A percentile compares a stretch with the other conserved stretches of the same genome.
phyloP scores from a whole-genome alignment of 441 rosid species.

The Melastoma candidum region DNA sequence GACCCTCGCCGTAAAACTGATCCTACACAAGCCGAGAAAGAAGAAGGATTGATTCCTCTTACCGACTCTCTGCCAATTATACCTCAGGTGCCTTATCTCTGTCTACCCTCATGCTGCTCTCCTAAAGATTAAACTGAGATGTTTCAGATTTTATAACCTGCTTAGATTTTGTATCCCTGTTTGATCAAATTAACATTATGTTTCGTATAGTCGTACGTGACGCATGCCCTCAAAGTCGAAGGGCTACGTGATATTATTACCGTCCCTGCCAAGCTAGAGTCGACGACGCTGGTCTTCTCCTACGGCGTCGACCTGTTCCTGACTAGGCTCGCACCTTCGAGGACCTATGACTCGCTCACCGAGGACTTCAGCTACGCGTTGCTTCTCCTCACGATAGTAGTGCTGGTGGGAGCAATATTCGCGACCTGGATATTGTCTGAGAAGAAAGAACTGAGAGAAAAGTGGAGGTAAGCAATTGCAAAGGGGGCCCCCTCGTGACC shows the following conservation, averaged over 20 bases:
- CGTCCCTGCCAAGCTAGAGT: conserved; percentile 91
- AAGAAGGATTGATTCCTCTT: conserved; percentile 93
- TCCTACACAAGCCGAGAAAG: conserved; percentile 94
- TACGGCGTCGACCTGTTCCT: conserved; percentile 93
- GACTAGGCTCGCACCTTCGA: conserved; percentile 93
- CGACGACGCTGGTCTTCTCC: conserved; percentile 78
- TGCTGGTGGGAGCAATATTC: conserved; percentile 74
- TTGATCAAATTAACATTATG: background rate
- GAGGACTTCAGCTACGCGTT: conserved; percentile 97
- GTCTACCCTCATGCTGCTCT: background rate
- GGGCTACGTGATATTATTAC: conserved; percentile 75
- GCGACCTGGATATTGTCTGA: conserved; percentile 85
- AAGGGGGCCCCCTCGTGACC: background rate
- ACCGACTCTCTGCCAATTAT: conserved; percentile 87
- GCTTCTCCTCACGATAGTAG: conserved; percentile 82
- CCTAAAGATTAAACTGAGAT: background rate
- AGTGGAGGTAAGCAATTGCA: conserved; percentile 60
- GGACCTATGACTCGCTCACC: conserved; percentile 93
- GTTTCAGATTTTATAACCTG: background rate
- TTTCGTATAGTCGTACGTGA: conserved; percentile 62
- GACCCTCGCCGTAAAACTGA: conserved; percentile 90
- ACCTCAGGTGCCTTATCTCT: conserved; percentile 53
- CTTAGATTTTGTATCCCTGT: too few relatives aligned
- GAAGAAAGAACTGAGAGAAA: conserved; percentile 83
- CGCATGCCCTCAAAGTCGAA: conserved; percentile 79